Conservation (phyloP, 306 rosid genomes). For the Glycyrrhiza uralensis region DNA sequence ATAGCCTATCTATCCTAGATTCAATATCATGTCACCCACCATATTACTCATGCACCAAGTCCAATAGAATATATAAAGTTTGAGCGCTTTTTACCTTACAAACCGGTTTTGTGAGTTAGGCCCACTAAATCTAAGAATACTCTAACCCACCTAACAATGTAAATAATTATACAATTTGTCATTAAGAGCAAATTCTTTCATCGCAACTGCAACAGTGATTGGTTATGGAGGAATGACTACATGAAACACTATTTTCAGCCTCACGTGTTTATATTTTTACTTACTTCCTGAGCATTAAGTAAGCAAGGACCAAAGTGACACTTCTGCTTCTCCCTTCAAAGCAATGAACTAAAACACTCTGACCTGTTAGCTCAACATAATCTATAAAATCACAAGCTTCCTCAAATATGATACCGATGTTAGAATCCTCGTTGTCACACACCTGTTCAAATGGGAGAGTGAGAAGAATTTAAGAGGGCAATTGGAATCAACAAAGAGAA, state of each 20-base stretch:
- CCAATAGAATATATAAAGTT: too few species aligned
- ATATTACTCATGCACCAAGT: too few species aligned
- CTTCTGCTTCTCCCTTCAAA: conserved; percentile 97
- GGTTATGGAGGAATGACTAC: neutral
- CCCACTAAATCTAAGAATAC: too few species aligned
- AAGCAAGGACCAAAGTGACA: conserved; percentile 84
- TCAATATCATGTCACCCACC: too few species aligned
- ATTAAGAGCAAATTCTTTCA: neutral
- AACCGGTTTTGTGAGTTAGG: too few species aligned
- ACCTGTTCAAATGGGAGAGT: conserved; percentile 45
- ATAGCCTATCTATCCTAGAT: too few species aligned
- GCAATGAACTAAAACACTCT: conserved; percentile 85
- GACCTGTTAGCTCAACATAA: conserved; percentile 60
- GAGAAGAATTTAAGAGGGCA: neutral
- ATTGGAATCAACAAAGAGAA: neutral
- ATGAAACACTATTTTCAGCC: neutral
- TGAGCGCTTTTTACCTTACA: too few species aligned
- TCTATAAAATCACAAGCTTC: conserved; percentile 79
- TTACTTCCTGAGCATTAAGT: conserved; percentile 85
- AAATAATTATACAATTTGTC: neutral
- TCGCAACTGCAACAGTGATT: neutral
- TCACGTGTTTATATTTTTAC: conserved; percentile 24
- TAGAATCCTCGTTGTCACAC: conserved; percentile 56
- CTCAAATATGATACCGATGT: conserved; percentile 74
- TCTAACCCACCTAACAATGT: neutral